Conservation (phyloP, 306 rosid genomes). For the Quercus gilva region DNA sequence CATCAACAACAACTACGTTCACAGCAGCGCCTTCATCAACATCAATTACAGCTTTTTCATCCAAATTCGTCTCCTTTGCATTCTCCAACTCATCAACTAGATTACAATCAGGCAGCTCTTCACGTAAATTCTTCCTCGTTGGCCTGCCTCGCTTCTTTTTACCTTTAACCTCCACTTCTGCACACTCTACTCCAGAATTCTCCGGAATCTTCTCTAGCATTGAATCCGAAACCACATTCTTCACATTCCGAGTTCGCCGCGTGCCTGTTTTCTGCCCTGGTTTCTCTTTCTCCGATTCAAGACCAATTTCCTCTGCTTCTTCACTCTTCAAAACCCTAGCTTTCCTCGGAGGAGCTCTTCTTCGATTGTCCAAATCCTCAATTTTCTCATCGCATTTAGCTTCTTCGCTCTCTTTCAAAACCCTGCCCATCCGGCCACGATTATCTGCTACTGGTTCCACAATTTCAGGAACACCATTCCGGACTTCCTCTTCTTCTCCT, state of each 20-base stretch:
- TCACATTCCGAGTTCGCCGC: constrained; percentile 27
- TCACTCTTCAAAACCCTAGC: constrained; percentile 22
- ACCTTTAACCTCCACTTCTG: constrained; percentile 34
- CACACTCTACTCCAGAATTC: constrained; percentile 21
- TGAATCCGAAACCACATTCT: constrained; percentile 1
- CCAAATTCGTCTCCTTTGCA: too few relatives aligned
- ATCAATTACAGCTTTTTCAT: too few relatives aligned
- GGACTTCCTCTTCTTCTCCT: too few relatives aligned
- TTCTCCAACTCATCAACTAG: too few relatives aligned
- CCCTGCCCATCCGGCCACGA: constrained; percentile 6
- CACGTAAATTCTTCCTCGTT: constrained; percentile 30
- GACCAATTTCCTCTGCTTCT: not conserved
- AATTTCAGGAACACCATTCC: too few relatives aligned
- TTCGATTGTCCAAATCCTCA: not conserved
- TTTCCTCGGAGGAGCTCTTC: not conserved
- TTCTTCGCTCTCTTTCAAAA: not conserved
- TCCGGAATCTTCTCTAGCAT: constrained; percentile 18
- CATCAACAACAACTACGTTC: not conserved
- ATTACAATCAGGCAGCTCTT: constrained; percentile 2
- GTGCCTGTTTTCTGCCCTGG: not conserved
- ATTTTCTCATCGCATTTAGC: not conserved
- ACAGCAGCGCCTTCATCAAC: too few relatives aligned
- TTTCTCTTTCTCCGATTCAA: not conserved
- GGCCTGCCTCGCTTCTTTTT: constrained; percentile 30
- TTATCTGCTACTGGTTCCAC: not conserved